These are phyloP conservation scores for Talinum fruticosum DNA, from an alignment of 148 eudicot species.

Conservation along the genomic window DNA sequence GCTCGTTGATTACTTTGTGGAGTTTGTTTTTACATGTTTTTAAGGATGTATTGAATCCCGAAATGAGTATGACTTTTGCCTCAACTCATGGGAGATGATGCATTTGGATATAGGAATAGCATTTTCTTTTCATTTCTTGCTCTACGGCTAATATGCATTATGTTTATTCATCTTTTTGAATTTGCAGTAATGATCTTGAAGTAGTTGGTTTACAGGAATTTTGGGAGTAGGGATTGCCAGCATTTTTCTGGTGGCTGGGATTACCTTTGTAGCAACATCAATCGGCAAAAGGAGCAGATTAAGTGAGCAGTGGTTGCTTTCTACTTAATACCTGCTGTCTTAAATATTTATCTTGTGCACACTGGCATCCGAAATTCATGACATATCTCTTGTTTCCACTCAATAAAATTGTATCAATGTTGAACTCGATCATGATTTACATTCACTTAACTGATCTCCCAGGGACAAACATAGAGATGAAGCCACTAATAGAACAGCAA, in stretches of 20 bases:
- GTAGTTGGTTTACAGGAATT: conserved; percentile 76
- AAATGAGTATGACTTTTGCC: not conserved
- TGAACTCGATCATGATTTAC: not conserved
- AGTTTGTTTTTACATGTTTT: not conserved
- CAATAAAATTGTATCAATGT: not conserved
- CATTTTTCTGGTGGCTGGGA: conserved; percentile 64
- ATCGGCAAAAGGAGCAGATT: conserved; percentile 48
- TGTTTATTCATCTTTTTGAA: conserved; percentile 20
- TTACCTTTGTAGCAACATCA: conserved; percentile 65
- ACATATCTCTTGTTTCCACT: not conserved
- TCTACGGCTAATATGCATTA: conserved; percentile 1
- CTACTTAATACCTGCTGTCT: not conserved
- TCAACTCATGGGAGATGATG: not conserved
- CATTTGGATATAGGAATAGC: not conserved
- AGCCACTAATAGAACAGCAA: conserved; percentile 57
- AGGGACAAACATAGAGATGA: conserved; percentile 59
- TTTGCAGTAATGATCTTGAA: conserved; percentile 43
- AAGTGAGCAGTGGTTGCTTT: conserved; percentile 45
- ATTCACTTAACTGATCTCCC: conserved; percentile 13
- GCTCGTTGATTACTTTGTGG: not conserved
- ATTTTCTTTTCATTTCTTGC: not conserved
- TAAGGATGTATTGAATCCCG: not conserved
- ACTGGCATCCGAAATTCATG: not conserved
- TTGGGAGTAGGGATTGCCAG: conserved; percentile 79
- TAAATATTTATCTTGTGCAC: not conserved